phyloP scores from a whole-genome alignment of 1,284 basidiomycete species.

The Moniliophthora roreri region DNA sequence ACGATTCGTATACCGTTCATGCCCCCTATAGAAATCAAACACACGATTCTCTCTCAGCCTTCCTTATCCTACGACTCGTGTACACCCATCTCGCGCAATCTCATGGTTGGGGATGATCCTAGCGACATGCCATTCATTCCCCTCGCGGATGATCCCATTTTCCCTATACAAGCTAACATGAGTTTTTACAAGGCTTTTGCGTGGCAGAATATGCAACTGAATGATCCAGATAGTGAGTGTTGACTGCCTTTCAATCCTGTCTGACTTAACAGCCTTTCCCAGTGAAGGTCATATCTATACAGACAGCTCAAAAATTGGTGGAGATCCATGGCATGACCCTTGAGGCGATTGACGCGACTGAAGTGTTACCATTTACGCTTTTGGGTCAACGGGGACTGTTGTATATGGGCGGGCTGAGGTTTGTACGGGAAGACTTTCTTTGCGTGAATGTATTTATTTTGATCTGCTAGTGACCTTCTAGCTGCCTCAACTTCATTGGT shows the following conservation, averaged over 20 bases:
- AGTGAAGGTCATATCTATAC: conserved; percentile 48
- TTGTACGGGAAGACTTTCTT: conserved; percentile 30
- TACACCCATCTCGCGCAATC: conserved; percentile 42
- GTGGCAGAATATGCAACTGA: conserved; percentile 39
- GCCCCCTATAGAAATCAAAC: not conserved
- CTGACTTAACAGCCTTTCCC: conserved; percentile 4
- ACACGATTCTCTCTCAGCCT: conserved; percentile 22
- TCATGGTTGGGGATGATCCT: conserved; percentile 57
- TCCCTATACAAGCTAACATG: conserved; percentile 38
- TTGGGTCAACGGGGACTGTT: conserved; percentile 12
- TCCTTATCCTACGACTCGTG: conserved; percentile 50
- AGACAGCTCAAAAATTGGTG: conserved; percentile 41
- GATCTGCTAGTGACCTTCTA: not conserved
- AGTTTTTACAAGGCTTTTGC: conserved; percentile 42
- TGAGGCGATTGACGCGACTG: conserved; percentile 41
- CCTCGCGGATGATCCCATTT: conserved; percentile 51
- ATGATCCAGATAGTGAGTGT: conserved; percentile 51
- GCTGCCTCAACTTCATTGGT: not conserved
- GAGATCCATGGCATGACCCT: conserved; percentile 32
- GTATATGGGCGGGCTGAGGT: conserved; percentile 24
- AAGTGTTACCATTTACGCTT: conserved; percentile 37
- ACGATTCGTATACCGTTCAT: not conserved
- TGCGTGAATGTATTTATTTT: not conserved
- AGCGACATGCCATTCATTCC: conserved; percentile 57
- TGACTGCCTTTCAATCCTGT: conserved; percentile 13